Percentiles rank a stretch among this genome's conserved stretches.
These are phyloP conservation scores for Xylariaceae sp. DNA, from an alignment of 2,329 filamentous ascomycete species.

Conservation along the genomic window DNA sequence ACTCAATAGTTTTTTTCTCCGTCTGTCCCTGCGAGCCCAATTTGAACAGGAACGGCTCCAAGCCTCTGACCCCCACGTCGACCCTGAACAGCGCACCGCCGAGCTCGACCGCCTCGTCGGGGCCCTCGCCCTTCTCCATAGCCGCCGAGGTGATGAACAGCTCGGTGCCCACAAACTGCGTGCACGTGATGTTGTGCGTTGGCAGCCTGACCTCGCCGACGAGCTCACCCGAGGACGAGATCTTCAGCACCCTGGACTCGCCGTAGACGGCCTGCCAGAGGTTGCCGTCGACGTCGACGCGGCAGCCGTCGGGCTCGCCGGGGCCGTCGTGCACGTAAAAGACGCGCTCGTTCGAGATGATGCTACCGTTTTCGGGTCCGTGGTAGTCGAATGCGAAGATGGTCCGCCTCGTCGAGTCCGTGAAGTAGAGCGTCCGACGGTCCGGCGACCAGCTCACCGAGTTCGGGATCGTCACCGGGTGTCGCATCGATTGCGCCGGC, in stretches of 20 bases:
- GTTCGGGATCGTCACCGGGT: constrained; percentile 76
- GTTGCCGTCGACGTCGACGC: constrained; percentile 80
- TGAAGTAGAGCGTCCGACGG: constrained; percentile 77
- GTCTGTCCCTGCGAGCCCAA: constrained; percentile 34
- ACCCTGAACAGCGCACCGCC: constrained; percentile 76
- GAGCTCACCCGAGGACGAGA: constrained; percentile 69
- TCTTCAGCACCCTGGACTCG: constrained; percentile 72
- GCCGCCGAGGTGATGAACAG: constrained; percentile 79
- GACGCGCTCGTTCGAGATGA: constrained; percentile 67
- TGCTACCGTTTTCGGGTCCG: constrained; percentile 58
- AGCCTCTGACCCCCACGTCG: constrained; percentile 72
- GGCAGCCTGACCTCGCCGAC: constrained; percentile 76
- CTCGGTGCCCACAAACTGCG: constrained; percentile 73
- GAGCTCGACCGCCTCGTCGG: constrained; percentile 63
- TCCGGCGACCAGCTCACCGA: constrained; percentile 79
- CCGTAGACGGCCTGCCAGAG: constrained; percentile 90
- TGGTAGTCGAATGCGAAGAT: constrained; percentile 83
- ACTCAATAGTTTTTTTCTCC: background rate
- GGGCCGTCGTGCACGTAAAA: constrained; percentile 71
- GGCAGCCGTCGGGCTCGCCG: constrained; percentile 81
- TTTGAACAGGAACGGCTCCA: constrained; percentile 67
- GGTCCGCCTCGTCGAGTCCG: constrained; percentile 71
- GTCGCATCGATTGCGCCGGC: constrained; percentile 59
- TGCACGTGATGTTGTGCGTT: constrained; percentile 79
- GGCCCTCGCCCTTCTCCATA: constrained; percentile 66